A percentile compares a stretch with the other conserved stretches of the same genome.
Evolutionary conservation across 371 early-diverging fungal genomes (phyloP).

Genomic region (Nosema granulosis): DNA sequence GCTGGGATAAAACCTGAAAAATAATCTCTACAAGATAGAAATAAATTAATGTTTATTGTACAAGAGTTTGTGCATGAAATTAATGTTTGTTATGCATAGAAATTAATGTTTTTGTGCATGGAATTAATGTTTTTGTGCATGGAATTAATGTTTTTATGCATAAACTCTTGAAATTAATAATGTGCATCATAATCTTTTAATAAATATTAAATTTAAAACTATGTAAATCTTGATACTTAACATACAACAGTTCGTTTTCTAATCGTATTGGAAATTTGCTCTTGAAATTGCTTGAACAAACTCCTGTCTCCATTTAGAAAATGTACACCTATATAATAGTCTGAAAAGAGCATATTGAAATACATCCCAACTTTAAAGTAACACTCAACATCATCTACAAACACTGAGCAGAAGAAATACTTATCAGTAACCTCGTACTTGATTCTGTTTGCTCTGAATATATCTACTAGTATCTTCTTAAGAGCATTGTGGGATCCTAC

Average conservation of each 20-base stretch:
- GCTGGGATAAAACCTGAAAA: no score
- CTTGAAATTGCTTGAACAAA: conserved; percentile 39
- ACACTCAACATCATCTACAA: conserved; percentile 37
- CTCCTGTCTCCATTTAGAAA: conserved; percentile 31
- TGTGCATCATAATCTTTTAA: no score
- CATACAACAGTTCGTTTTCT: conserved; percentile 5
- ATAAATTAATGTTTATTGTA: no score
- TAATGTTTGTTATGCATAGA: no score
- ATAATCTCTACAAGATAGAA: no score
- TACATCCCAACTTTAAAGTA: conserved; percentile 59
- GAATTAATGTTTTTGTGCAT: no score
- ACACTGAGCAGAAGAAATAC: conserved; percentile 48
- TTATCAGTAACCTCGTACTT: conserved; percentile 50
- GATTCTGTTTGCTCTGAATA: conserved; percentile 47
- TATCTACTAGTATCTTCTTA: conserved; percentile 54
- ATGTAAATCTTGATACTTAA: no score
- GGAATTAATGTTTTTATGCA: no score
- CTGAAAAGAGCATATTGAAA: conserved; percentile 56
- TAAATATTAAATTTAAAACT: no score
- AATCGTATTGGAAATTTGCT: conserved; percentile 26
- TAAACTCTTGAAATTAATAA: no score
- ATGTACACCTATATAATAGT: conserved; percentile 49
- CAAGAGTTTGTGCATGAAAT: no score
- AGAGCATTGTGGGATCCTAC: conserved; percentile 47
- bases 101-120: no score